Evolutionary conservation across 192 early-diverging fungal species (phyloP).

Genomic region (Rhizophlyctis rosea): DNA sequence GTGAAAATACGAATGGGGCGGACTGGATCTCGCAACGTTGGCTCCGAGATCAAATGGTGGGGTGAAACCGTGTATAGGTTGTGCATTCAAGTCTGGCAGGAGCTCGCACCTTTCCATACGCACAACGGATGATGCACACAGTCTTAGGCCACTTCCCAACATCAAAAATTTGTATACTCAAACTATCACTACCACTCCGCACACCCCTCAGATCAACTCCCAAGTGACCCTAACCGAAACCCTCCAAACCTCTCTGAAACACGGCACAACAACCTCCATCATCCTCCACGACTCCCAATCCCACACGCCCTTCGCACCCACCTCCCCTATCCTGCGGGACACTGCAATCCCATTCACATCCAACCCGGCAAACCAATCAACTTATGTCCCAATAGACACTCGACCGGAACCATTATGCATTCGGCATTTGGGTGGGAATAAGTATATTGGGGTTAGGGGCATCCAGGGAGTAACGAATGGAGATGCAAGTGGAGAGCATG

Average conservation of each 20-base stretch:
- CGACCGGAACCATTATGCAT: constrained; percentile 13
- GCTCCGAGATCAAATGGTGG: no score
- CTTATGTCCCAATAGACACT: constrained; percentile 10
- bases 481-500: no score
- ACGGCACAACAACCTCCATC: constrained; percentile 4
- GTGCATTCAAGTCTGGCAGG: no score
- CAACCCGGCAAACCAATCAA: background rate
- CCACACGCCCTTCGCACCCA: constrained; percentile 4
- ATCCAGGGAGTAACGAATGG: no score
- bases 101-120: no score
- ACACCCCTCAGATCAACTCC: constrained; percentile 2
- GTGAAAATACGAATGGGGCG: background rate
- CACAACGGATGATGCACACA: no score
- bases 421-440: no score
- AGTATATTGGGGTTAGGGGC: no score
- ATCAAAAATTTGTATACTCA: no score
- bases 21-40: constrained; percentile 3
- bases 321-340: background rate
- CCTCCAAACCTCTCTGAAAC: constrained; percentile 3
- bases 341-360: constrained; percentile 7
- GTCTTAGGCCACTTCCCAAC: no score
- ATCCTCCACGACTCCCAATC: background rate
- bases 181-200: background rate
- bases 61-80: no score
- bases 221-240: background rate